Percentiles rank a stretch among this genome's conserved stretches.
Evolutionary conservation across 176 grass and related monocot species (phyloP).

Genomic region (Triticum dicoccoides): DNA sequence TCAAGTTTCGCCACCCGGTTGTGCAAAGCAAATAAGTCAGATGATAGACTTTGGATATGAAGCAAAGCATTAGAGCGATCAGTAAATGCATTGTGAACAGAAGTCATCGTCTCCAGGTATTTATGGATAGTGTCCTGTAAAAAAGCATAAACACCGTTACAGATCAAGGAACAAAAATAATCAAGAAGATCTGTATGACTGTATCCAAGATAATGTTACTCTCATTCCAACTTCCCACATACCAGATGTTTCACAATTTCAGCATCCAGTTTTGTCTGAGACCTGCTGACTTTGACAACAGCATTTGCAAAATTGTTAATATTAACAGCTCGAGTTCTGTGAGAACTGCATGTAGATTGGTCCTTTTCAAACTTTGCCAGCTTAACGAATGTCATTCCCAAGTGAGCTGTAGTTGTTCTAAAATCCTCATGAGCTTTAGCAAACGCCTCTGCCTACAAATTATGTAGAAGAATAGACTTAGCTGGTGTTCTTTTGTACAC

Average conservation of each 20-base stretch:
- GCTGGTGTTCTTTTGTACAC: not conserved
- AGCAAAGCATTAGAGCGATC: constrained; percentile 73
- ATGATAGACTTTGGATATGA: constrained; percentile 61
- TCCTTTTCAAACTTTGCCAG: constrained; percentile 82
- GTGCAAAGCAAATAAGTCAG: constrained; percentile 63
- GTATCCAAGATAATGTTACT: constrained; percentile 1
- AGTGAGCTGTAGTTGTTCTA: constrained; percentile 62
- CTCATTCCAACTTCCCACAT: constrained; percentile 17
- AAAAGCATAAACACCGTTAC: constrained; percentile 38
- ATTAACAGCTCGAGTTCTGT: constrained; percentile 58
- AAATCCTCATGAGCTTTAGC: constrained; percentile 76
- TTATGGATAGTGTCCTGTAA: constrained; percentile 72
- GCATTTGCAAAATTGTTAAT: constrained; percentile 68
- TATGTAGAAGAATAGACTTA: constrained; percentile 18
- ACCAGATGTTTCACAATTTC: constrained; percentile 79
- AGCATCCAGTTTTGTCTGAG: constrained; percentile 59
- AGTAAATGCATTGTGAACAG: constrained; percentile 76
- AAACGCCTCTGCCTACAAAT: constrained; percentile 60
- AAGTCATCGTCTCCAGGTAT: constrained; percentile 71
- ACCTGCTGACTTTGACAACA: constrained; percentile 71
- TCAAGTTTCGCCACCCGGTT: constrained; percentile 59
- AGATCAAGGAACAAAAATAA: constrained; percentile 19
- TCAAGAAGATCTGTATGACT: not conserved
- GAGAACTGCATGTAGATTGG: constrained; percentile 51
- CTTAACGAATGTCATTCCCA: constrained; percentile 86